These are phyloP conservation scores for Hippophae gyantsensis DNA, from an alignment of 306 rosid species.

Conservation along the genomic window DNA sequence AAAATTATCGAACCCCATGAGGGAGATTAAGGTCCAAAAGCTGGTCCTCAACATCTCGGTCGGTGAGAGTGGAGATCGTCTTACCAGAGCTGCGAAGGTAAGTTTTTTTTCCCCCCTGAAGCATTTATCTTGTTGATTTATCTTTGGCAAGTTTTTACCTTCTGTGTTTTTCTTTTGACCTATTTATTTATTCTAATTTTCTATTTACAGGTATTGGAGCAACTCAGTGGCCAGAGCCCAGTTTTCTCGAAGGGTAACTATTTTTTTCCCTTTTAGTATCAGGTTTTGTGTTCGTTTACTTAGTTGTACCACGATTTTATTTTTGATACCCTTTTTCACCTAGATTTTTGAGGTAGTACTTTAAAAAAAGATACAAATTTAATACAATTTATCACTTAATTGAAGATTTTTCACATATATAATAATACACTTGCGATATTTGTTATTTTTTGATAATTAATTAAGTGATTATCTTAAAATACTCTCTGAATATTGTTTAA, in stretches of 20 bases:
- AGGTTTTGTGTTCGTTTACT: neutral
- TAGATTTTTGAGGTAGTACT: no score
- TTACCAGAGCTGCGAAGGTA: conserved; percentile 78
- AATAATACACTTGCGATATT: no score
- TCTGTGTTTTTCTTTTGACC: neutral
- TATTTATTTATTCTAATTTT: neutral
- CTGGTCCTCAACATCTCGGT: conserved; percentile 77
- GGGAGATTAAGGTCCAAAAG: conserved; percentile 74
- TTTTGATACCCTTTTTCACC: neutral
- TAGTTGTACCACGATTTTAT: neutral
- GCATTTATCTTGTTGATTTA: no score
- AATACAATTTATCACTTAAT: no score
- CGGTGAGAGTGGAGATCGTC: conserved; percentile 80
- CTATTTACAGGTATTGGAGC: conserved; percentile 51
- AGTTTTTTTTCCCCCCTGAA: neutral
- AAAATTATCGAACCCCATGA: conserved; percentile 66
- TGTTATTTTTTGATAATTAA: no score
- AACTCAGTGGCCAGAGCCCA: conserved; percentile 67
- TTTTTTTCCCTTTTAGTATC: neutral
- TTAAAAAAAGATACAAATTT: no score
- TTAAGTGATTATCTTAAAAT: no score
- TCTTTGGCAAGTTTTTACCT: no score
- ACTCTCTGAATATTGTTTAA: no score
- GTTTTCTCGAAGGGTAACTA: conserved; percentile 48
- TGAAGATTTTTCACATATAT: no score